These are phyloP conservation scores for Puccinia triticina DNA, from an alignment of 1,284 basidiomycete species.

Conservation along the genomic window DNA sequence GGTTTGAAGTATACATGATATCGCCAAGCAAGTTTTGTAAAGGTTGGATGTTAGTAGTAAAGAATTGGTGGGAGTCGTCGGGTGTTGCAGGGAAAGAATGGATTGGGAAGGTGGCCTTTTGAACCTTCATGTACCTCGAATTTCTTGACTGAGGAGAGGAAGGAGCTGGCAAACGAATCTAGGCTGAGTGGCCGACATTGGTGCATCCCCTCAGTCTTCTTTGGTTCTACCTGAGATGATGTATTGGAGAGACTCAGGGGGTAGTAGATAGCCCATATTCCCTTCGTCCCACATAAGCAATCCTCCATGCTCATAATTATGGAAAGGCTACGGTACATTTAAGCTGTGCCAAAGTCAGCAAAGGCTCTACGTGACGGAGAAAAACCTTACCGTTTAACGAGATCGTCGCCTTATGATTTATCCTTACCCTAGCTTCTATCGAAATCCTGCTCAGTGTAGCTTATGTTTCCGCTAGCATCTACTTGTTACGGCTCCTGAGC, in stretches of 20 bases:
- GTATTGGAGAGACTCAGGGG: background rate
- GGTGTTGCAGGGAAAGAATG: background rate
- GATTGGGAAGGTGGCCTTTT: slow-evolving; percentile 1
- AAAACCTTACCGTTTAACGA: too few relatives aligned
- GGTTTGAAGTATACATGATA: too few relatives aligned
- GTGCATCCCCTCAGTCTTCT: background rate
- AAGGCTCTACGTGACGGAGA: too few relatives aligned
- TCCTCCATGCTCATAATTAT: background rate
- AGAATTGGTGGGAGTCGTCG: background rate
- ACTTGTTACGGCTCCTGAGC: too few relatives aligned
- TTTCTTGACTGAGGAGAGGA: too few relatives aligned
- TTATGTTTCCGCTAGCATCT: too few relatives aligned
- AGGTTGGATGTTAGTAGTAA: background rate
- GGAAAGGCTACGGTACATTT: background rate
- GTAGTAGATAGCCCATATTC: slow-evolving; percentile 7
- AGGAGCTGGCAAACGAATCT: too few relatives aligned
- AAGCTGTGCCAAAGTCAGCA: background rate
- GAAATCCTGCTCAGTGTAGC: too few relatives aligned
- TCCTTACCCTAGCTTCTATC: too few relatives aligned
- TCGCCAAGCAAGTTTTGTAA: too few relatives aligned
- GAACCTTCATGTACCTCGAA: background rate
- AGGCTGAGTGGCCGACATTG: too few relatives aligned
- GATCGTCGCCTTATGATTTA: too few relatives aligned
- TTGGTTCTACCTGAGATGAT: background rate
- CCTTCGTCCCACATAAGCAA: background rate